Evolutionary conservation across 176 grass and related monocot genomes (phyloP), one percentile per base, ranked within the genome.

Genomic region (Zea mays): DNA sequence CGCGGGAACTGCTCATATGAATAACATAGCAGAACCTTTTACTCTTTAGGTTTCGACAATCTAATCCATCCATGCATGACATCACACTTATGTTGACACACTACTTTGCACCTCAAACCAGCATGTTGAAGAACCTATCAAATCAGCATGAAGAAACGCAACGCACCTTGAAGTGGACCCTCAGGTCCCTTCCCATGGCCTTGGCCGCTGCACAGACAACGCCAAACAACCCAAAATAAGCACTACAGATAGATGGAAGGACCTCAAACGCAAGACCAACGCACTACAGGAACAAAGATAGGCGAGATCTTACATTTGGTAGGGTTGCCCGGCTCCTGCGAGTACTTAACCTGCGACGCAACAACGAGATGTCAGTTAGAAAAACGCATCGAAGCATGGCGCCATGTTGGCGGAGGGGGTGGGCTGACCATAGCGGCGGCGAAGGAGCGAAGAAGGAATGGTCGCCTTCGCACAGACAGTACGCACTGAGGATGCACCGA

Each of bases 151-250:
- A 15, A 17, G 47, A 59, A 80, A 72, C 49, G 38, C 38, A 93
- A 72, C 56, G 43, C 43, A 97, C 90, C 90, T 93, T 97, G 79
- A 93, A 97, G 77, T 97, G 93, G 65, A 93, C 90, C 76, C 93
- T 90, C 69, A 91, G 81, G 82, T 97, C 93, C 54, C 74, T 89
- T 34, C 93, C 85, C 86, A 93, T 89, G 56, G 93, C 88, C 90
- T 97, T 97, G 54, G 90, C 85, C 34, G 93, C 93, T 93, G 88
- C 80, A 70, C 62, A 68, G 47, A 78, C 45, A 85, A 19, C 38
- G 74, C 13, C 38, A 71, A 36, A 72, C 5, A 79, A 39, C 70
- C 7, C 45, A 72, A 67, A 36, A 73, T n/a, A 71, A 71, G 14
- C 46, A 77, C 48, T 33, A 10, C 58, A 34, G 2, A 14, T 47